Conservation (phyloP, 169 alveolate species). For the Plasmodium relictum region DNA sequence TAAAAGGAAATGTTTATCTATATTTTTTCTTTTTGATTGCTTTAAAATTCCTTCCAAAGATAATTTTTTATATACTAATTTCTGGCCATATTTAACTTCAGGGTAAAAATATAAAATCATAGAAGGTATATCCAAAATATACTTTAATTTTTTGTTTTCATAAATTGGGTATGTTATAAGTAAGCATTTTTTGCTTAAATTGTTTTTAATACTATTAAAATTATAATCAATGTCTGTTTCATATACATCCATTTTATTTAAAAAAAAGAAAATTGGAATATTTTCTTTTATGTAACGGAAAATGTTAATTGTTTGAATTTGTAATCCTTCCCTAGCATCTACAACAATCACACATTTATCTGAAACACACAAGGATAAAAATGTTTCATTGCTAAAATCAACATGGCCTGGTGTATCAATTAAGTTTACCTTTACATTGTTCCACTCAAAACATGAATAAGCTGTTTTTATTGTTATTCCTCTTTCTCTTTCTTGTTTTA, state of each 20-base stretch:
- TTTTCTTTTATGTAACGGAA: slow-evolving; percentile 90
- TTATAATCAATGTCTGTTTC: slow-evolving; percentile 76
- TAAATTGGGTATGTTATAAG: slow-evolving; percentile 72
- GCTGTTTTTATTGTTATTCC: slow-evolving; percentile 95
- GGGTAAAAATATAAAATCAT: slow-evolving; percentile 77
- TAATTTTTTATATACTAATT: slow-evolving; percentile 8
- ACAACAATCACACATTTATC: slow-evolving; percentile 93
- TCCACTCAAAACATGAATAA: slow-evolving; percentile 92
- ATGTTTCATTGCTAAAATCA: slow-evolving; percentile 94
- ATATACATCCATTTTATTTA: slow-evolving; percentile 91
- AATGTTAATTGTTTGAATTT: slow-evolving; percentile 90
- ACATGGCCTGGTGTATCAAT: slow-evolving; percentile 96
- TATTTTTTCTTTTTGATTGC: neutral
- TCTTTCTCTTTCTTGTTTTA: slow-evolving; percentile 91
- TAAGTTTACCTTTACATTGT: slow-evolving; percentile 83
- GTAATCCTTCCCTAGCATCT: slow-evolving; percentile 92
- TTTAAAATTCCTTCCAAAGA: slow-evolving; percentile 15
- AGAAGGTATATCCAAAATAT: slow-evolving; percentile 67
- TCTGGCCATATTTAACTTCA: slow-evolving; percentile 48
- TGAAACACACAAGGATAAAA: slow-evolving; percentile 89
- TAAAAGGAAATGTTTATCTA: slow-evolving; percentile 27
- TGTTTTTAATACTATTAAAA: slow-evolving; percentile 28
- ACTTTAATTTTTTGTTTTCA: slow-evolving; percentile 51
- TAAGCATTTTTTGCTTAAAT: slow-evolving; percentile 45
- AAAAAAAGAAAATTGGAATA: slow-evolving; percentile 90